Evolutionary conservation across 805 yeast genomes (phyloP).

Genomic region (Lipomyces sp.): DNA sequence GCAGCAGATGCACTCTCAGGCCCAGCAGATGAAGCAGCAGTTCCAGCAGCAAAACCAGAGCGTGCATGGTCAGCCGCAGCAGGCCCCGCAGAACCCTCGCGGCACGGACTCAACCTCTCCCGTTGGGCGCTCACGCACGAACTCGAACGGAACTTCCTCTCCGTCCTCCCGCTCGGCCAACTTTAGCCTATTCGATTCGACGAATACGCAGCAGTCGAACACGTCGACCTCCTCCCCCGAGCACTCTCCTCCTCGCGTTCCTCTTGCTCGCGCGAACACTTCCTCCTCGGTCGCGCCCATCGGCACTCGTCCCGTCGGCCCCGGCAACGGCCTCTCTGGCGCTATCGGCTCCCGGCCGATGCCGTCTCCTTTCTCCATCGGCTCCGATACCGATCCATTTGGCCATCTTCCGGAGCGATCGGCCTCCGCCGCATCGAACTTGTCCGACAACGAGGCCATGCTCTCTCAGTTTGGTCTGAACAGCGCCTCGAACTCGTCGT

Average conservation of each 20-base stretch:
- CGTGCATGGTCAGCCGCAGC: conserved; percentile 4
- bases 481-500: not conserved
- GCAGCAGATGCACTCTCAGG: conserved; percentile 3
- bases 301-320: conserved; percentile 27
- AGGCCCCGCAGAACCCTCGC: conserved; percentile 2
- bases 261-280: conserved; percentile 22
- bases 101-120: conserved; percentile 16
- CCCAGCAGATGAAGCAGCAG: conserved; percentile 7
- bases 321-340: conserved; percentile 5
- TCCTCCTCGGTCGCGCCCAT: conserved; percentile 29
- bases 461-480: not conserved
- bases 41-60: conserved; percentile 6
- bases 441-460: conserved; percentile 8
- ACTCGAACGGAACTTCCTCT: conserved; percentile 30
- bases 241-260: conserved; percentile 29
- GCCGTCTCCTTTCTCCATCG: conserved; percentile 23
- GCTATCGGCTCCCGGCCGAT: conserved; percentile 20
- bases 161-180: conserved; percentile 30
- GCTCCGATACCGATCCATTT: conserved; percentile 24
- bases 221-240: conserved; percentile 29
- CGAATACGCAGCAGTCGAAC: conserved; percentile 18
- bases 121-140: conserved; percentile 23
- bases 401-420: conserved; percentile 22
- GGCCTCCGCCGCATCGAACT: conserved; percentile 24
- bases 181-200: conserved; percentile 29